Percentiles rank a stretch among this genome's conserved stretches.
Conservation (phyloP, 108 stramenopile species). For the Discostella stelligeroides region DNA sequence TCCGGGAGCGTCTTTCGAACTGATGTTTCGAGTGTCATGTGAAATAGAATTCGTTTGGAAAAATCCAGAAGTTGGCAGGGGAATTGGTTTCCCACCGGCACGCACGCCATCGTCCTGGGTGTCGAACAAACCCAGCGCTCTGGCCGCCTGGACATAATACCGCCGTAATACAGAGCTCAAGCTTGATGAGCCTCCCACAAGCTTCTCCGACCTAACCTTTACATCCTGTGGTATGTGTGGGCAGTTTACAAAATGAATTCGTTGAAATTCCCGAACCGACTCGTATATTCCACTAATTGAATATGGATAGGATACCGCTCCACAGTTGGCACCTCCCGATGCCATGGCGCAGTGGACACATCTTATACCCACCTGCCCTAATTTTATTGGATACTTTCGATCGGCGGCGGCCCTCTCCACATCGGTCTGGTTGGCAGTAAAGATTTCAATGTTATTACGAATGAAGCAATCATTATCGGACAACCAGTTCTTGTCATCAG, state of each 20-base stretch:
- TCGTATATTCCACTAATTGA: constrained; percentile 81
- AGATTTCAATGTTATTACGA: constrained; percentile 80
- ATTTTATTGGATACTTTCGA: constrained; percentile 71
- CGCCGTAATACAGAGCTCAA: constrained; percentile 78
- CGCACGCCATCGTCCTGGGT: constrained; percentile 69
- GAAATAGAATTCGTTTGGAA: constrained; percentile 16
- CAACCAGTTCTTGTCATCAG: constrained; percentile 88
- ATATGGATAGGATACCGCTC: constrained; percentile 77
- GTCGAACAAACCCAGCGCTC: constrained; percentile 77
- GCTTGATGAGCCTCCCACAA: constrained; percentile 65
- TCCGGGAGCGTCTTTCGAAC: constrained; percentile 8
- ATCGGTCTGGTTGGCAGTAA: constrained; percentile 68
- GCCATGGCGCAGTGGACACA: constrained; percentile 76
- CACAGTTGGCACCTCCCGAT: constrained; percentile 38
- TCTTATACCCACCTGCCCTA: constrained; percentile 82
- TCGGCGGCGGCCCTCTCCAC: constrained; percentile 60
- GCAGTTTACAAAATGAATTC: constrained; percentile 78
- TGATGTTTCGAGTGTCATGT: not conserved
- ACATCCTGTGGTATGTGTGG: constrained; percentile 55
- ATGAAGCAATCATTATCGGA: constrained; percentile 83
- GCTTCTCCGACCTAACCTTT: constrained; percentile 46
- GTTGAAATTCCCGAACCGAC: constrained; percentile 82
- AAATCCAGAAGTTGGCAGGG: constrained; percentile 31
- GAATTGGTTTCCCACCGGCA: constrained; percentile 59
- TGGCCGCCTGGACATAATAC: constrained; percentile 80